Base-by-base conservation (phyloP, 2,329 filamentous ascomycete genomes). In the Hortaea werneckii region DNA sequence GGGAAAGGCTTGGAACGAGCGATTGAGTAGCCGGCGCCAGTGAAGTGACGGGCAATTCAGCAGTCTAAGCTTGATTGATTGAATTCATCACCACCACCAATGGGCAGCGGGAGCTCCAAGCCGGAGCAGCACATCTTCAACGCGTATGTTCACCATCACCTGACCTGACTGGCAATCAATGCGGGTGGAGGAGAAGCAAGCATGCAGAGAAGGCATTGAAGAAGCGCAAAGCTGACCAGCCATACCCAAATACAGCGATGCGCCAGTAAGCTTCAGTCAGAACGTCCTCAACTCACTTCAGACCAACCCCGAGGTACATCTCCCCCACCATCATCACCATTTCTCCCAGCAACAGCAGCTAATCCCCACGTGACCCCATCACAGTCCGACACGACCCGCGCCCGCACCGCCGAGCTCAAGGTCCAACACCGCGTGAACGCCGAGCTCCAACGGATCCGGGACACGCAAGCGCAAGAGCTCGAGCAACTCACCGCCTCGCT, bases 331-430 rank as follows among this genome's bases (percentile, higher is more conserved):
- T 7, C 37, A 42, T 12, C 20, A 20, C 29, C 12, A 11, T 38
- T 38, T 20, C 20, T 20, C 20, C 20, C 20, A 20, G 20, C 2
- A 20, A 20, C 20, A 27, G 2, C 20, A 20, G 20, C 20, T 20
- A 4, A 20, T 20, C 20, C 20, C 20, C 20, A 20, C 20, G 20
- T 20, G 20, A 35, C 32, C n/a, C 32, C 32, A 35, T n/a, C 32
- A n/a, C 64, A 96, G 90, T 90, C 85, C 68, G 89, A 96, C 71
- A 80, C 82, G 49, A 89, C 87, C 54, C 88, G 90, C 64, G 77
- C 83, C 59, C 86, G 86, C 69, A 75, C 82, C 61, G 72, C 87
- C 66, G 90, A 96, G 71, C 80, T 92, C 53, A 83, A 90, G 59
- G 82, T 95, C 66, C 89, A 95, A 72, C 73, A 79, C 63, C 89